Evolutionary conservation across 495 filamentous ascomycete species (phyloP), one percentile per base, ranked within the genome.

Genomic region (Penicillium turbatum): DNA sequence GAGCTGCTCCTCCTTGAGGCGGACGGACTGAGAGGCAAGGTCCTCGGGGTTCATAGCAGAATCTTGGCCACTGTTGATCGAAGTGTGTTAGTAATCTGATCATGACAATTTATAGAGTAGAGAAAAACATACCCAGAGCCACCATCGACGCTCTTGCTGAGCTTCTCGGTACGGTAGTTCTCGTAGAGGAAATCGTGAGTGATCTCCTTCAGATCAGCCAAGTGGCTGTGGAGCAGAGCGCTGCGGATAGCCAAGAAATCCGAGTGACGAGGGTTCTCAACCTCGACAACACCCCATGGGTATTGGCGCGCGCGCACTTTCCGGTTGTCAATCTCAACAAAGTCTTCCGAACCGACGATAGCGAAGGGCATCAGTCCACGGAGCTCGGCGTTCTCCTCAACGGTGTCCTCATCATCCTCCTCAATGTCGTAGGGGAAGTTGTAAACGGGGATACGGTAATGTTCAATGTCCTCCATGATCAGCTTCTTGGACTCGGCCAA

Each of bases 371-470:
- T 97, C 58, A 98, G 78, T 37, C 92, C 90, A 70, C 93, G 85
- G 38, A 98, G 80, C 75, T 98, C 93, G 49, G 92, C 91, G 62
- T 98, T 98, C 75, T 98, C 93, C 75, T 98, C 93, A 26, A 98
- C 92, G 0, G 93, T 98, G 65, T 98, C 93, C 74, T 98, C 93
- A 67, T 98, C 93, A 68, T 98, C 93, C 76, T 98, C 93, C 75
- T 98, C 93, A 54, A 97, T 93, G 68, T 98, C 93, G 77, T 98
- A 98, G 30, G 93, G 93, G 81, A 98, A 98, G 82, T 98, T 98
- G 84, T 98, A 98, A 60, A 98, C 95, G 34, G 93, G 93, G 63
- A 98, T 98, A 70, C 93, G 89, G 81, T 98, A 98, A 74, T 98
- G 93, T 71, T 98, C 93, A 59, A 98, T 98, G 66, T 98, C 93